Conservation (phyloP, 805 yeast genomes). For the Kregervanrija fluxuum region DNA sequence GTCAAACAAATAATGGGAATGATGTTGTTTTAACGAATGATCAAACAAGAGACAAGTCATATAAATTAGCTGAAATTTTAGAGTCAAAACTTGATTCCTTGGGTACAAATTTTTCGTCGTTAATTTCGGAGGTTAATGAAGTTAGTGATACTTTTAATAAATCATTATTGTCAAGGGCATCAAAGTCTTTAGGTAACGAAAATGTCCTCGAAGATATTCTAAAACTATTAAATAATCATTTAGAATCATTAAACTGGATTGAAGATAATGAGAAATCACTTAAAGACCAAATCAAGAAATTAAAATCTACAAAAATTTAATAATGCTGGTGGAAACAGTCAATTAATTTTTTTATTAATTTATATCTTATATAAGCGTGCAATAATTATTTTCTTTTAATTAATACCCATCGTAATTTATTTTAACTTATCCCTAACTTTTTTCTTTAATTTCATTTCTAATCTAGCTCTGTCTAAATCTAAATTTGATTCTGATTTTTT, state of each 20-base stretch:
- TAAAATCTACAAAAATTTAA: conserved; percentile 15
- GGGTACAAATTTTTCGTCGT: conserved; percentile 66
- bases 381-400: neutral
- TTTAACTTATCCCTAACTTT: conserved; percentile 27
- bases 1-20: conserved; percentile 12
- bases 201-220: conserved; percentile 60
- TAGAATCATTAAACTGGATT: conserved; percentile 83
- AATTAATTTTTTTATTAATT: neutral
- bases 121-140: conserved; percentile 75
- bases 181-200: conserved; percentile 20
- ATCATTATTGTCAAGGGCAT: conserved; percentile 32
- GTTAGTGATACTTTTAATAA: conserved; percentile 77
- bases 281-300: conserved; percentile 53
- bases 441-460: conserved; percentile 43
- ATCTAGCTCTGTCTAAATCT: conserved; percentile 39
- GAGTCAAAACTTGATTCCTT: conserved; percentile 74
- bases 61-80: conserved; percentile 75
- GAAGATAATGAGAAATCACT: conserved; percentile 66
- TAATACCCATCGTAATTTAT: neutral
- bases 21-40: conserved; percentile 51
- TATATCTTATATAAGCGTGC: neutral
- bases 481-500: neutral
- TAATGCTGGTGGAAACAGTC: neutral
- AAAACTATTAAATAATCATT: conserved; percentile 75
- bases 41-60: conserved; percentile 84